Evolutionary conservation across 805 yeast genomes (phyloP).

Genomic region (Cyberlindnera galapagoensis): DNA sequence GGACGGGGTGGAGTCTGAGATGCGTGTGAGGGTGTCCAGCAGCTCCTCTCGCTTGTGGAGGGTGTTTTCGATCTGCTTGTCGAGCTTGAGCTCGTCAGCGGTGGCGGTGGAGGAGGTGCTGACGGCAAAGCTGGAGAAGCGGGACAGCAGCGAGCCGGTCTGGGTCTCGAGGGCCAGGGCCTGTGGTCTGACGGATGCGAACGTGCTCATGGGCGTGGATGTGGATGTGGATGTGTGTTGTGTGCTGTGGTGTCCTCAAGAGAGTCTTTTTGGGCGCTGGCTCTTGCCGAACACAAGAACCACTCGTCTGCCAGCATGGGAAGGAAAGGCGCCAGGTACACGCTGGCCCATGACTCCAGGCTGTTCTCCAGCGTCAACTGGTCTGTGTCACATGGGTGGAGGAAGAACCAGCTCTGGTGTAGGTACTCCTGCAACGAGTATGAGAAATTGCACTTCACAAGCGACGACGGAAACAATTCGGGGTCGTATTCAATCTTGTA

Average conservation of each 20-base stretch:
- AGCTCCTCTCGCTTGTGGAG: conserved; percentile 50
- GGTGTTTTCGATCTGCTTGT: conserved; percentile 42
- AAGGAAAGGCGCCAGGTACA: conserved; percentile 12
- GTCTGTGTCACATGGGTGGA: conserved; percentile 38
- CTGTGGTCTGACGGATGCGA: conserved; percentile 62
- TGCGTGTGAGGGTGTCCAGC: conserved; percentile 43
- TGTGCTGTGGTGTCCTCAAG: conserved; percentile 1
- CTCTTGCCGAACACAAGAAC: conserved; percentile 6
- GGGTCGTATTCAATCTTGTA: conserved; percentile 5
- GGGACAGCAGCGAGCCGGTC: conserved; percentile 46
- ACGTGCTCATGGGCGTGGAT: conserved; percentile 35
- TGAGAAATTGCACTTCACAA: conserved; percentile 1
- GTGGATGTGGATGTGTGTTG: background rate
- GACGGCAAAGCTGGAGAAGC: conserved; percentile 48
- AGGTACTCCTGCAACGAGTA: conserved; percentile 9
- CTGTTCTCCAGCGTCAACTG: conserved; percentile 15
- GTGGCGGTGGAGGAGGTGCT: conserved; percentile 42
- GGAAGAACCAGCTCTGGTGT: conserved; percentile 17
- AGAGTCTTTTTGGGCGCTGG: conserved; percentile 5
- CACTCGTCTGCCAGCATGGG: conserved; percentile 2
- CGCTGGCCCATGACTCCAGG: conserved; percentile 25
- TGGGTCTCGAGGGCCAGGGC: conserved; percentile 67
- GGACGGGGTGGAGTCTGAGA: conserved; percentile 48
- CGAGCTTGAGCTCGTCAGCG: conserved; percentile 40
- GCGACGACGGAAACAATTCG: conserved; percentile 1